Conservation (phyloP, 2,329 filamentous ascomycete species). For the Neofusicoccum parvum region DNA sequence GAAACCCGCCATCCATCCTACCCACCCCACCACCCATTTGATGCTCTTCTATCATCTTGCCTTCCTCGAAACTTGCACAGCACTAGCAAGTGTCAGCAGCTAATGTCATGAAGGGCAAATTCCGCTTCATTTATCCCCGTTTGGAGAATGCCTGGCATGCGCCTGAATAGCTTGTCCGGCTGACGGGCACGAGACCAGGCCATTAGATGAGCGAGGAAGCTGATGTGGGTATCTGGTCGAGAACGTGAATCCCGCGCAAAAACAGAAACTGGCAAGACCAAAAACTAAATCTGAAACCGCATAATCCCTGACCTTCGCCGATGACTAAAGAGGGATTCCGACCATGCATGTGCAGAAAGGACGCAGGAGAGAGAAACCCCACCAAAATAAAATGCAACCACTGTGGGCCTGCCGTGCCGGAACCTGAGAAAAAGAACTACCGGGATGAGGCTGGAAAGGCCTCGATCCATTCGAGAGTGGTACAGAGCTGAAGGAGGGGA, state of each 20-base stretch:
- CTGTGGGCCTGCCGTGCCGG: background rate
- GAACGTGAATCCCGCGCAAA: background rate
- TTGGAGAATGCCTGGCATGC: background rate
- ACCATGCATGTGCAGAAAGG: slow-evolving; percentile 3
- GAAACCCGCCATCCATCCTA: background rate
- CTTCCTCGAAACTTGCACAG: background rate
- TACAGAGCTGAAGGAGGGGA: background rate
- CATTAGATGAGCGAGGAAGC: background rate
- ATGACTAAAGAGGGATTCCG: slow-evolving; percentile 11
- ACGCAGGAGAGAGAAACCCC: background rate
- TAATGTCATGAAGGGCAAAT: background rate
- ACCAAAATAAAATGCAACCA: background rate
- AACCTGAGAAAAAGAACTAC: background rate
- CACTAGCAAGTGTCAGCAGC: background rate
- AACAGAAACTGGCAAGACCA: background rate
- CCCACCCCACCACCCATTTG: background rate
- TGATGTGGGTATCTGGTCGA: slow-evolving; percentile 14
- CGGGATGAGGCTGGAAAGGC: background rate
- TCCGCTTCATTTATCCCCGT: background rate
- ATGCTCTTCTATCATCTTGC: background rate
- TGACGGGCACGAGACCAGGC: background rate
- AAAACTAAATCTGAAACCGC: background rate
- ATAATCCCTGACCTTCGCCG: background rate
- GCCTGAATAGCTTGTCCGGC: background rate
- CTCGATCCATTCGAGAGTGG: background rate